phyloP scores from a whole-genome alignment of 495 filamentous ascomycete species.

The Lepidopterella palustris region DNA sequence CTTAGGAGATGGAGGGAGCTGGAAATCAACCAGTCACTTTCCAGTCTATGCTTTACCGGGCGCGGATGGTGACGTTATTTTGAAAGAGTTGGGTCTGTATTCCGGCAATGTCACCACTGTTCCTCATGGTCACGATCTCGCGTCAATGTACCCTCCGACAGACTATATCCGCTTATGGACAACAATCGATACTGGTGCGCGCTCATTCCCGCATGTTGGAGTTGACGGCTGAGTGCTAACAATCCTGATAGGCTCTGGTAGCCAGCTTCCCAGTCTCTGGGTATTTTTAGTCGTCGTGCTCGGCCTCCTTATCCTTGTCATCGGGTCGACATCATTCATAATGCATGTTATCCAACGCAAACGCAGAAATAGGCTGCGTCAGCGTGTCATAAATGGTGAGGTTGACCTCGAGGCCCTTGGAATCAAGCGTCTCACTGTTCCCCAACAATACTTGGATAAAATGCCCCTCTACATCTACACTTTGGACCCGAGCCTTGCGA shows the following conservation, averaged over 20 bases:
- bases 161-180: conserved; percentile 55
- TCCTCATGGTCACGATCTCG: conserved; percentile 51
- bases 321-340: conserved; percentile 54
- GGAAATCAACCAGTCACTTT: conserved; percentile 58
- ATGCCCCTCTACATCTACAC: conserved; percentile 70
- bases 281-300: conserved; percentile 73
- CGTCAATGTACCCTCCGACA: conserved; percentile 36
- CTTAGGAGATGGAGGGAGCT: conserved; percentile 54
- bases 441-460: conserved; percentile 56
- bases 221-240: conserved; percentile 3
- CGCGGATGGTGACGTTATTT: conserved; percentile 54
- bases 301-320: conserved; percentile 61
- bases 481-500: neutral
- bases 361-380: conserved; percentile 56
- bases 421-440: conserved; percentile 67
- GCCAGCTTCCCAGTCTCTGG: conserved; percentile 64
- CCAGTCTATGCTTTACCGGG: conserved; percentile 83
- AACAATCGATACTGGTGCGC: conserved; percentile 54
- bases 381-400: conserved; percentile 65
- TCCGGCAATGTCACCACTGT: conserved; percentile 61
- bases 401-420: conserved; percentile 75
- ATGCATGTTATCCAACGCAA: conserved; percentile 71
- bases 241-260: conserved; percentile 33
- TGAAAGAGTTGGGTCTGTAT: conserved; percentile 66
- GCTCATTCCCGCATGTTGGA: conserved; percentile 5